Base-by-base conservation (phyloP, 2,329 filamentous ascomycete species). In the Xylariomycetidae sp. region DNA sequence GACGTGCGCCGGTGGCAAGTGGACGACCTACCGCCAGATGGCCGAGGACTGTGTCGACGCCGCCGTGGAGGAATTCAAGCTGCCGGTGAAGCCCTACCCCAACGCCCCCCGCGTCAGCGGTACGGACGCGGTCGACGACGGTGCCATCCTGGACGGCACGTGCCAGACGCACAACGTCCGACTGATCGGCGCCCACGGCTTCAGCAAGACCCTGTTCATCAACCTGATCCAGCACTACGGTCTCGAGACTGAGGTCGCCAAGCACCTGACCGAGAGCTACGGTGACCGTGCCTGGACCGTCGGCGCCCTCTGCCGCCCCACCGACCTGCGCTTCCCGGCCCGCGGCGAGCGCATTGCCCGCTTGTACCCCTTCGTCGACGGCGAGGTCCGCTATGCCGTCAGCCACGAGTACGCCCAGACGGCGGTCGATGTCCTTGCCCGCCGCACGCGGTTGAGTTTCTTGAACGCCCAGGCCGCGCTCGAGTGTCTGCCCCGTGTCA, bases 1-100 rank as follows among this genome's bases (percentile, higher is more conserved):
- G 45, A 94, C 87, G 20, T 89, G 85, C 53, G 85, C 85, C 18
- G 87, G 87, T 47, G 87, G 87, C 29, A 93, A 94, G 63, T 93
- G 87, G 87, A 93, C 87, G 3, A 93, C 87, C 2, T 93, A 93
- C 63, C 81, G 87, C 36, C 85, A 93, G 60, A 93, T 94, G 87
- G 85, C 86, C 15, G 85, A 94, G 61, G 85, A 93, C 56, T 84
- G 83, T 27, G 85, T 94, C 26, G 85, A 93, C 51, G 80, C 84
- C 51, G 84, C 86, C 8, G 73, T 92, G 56, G 67, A 72, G 32
- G 68, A 75, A 38, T 90, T 87, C 59, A 63, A 67, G 7, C 71
- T 92, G 22, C 57, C 70, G 33, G 63, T 81, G 3, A 65, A 65
- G 29, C 65, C 77, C 12, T 61, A 82, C 20, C 47, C 60, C n/a